phyloP scores from a whole-genome alignment of 148 eudicot species.

The Polygonum maritimum region DNA sequence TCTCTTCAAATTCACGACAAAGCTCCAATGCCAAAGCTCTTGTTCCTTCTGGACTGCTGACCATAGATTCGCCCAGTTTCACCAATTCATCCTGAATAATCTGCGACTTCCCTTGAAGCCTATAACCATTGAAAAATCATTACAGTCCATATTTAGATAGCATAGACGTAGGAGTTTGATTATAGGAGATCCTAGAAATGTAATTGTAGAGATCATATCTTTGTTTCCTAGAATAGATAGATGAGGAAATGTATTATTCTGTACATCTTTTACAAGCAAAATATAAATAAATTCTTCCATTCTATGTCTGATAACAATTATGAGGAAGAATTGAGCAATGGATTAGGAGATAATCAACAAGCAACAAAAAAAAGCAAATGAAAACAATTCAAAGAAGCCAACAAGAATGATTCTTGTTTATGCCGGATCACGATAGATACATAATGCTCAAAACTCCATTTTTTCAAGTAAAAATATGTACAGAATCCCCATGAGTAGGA shows the following conservation, averaged over 20 bases:
- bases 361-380: neutral
- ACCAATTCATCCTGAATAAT: constrained; percentile 86
- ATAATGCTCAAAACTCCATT: neutral
- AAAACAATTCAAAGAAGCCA: neutral
- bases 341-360: neutral
- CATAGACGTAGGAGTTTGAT: neutral
- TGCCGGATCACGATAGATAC: neutral
- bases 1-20: constrained; percentile 99
- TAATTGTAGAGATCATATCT: neutral
- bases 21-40: constrained; percentile 95
- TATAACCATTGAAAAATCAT: constrained; percentile 15
- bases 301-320: neutral
- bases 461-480: neutral
- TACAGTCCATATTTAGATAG: neutral
- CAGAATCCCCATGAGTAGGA: neutral
- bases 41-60: constrained; percentile 84
- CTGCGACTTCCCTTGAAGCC: constrained; percentile 99
- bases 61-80: constrained; percentile 94
- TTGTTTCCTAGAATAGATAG: neutral
- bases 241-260: neutral
- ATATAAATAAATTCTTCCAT: neutral
- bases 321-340: neutral
- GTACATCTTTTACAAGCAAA: neutral
- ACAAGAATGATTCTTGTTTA: neutral
- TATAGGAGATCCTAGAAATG: neutral